Conservation (phyloP, 495 filamentous ascomycete species). For the Podospora tetraspora region DNA sequence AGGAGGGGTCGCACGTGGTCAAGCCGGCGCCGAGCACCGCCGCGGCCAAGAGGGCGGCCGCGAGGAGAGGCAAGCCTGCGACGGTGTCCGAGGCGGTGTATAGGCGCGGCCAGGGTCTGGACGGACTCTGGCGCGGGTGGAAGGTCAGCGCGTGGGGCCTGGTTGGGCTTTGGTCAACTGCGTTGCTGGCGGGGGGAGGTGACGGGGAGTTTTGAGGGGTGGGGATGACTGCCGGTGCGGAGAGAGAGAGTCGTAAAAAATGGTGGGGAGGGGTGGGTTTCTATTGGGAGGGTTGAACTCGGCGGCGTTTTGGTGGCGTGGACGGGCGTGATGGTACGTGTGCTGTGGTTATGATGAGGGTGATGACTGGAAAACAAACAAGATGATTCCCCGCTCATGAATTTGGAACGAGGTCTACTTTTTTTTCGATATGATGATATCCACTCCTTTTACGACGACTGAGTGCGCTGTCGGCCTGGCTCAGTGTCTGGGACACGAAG, state of each 20-base stretch:
- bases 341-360: not conserved
- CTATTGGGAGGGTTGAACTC: not conserved
- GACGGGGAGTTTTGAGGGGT: constrained; percentile 43
- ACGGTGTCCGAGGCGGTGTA: constrained; percentile 42
- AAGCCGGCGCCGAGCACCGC: constrained; percentile 26
- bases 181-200: constrained; percentile 40
- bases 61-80: constrained; percentile 30
- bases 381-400: constrained; percentile 32
- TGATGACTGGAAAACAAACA: constrained; percentile 4
- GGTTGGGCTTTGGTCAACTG: constrained; percentile 69
- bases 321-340: not conserved
- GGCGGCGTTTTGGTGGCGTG: constrained; percentile 5
- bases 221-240: not conserved
- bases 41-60: constrained; percentile 6
- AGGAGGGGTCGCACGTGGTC: constrained; percentile 61
- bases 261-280: not conserved
- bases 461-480: not conserved
- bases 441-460: constrained; percentile 1
- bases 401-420: constrained; percentile 15
- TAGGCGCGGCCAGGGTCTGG: constrained; percentile 69
- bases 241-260: not conserved
- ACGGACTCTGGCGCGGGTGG: constrained; percentile 90
- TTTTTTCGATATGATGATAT: constrained; percentile 17
- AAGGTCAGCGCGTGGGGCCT: constrained; percentile 93
- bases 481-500: not conserved